Conservation (phyloP, 257 asterid species). For the Solanum microdontum region DNA sequence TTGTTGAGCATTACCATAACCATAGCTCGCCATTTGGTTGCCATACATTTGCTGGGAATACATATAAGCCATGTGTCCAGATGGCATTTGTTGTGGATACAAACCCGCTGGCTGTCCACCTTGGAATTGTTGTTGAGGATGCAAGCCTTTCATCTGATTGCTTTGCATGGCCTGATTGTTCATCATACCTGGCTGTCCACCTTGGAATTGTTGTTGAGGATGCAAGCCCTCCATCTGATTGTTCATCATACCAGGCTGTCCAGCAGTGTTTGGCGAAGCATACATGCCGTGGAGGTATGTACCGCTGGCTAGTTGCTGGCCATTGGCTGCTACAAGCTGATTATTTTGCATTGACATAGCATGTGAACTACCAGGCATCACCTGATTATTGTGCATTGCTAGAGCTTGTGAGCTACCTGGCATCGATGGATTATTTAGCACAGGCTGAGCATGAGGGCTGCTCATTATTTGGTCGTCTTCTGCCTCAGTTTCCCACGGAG, state of each 20-base stretch:
- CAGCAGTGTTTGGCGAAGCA: conserved; percentile 23
- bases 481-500: conserved; percentile 87
- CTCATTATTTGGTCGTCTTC: conserved; percentile 22
- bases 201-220: conserved; percentile 19
- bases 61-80: conserved; percentile 64
- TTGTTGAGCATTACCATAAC: conserved; percentile 42
- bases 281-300: conserved; percentile 32
- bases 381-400: background rate
- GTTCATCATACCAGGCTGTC: conserved; percentile 31
- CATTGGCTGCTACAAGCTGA: conserved; percentile 17
- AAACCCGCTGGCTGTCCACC: conserved; percentile 23
- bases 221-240: conserved; percentile 29
- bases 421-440: background rate
- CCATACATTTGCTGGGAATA: conserved; percentile 68
- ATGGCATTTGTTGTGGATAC: conserved; percentile 63
- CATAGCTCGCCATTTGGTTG: conserved; percentile 52
- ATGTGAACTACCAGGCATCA: background rate
- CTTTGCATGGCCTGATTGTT: conserved; percentile 28
- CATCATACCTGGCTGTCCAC: conserved; percentile 8
- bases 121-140: conserved; percentile 24
- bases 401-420: background rate
- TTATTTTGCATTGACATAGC: conserved; percentile 5
- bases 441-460: background rate
- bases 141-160: conserved; percentile 28
- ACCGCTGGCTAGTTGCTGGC: conserved; percentile 20